These are phyloP conservation scores for Diplodia sapinea DNA, from an alignment of 2,329 filamentous ascomycete species.

Conservation along the genomic window DNA sequence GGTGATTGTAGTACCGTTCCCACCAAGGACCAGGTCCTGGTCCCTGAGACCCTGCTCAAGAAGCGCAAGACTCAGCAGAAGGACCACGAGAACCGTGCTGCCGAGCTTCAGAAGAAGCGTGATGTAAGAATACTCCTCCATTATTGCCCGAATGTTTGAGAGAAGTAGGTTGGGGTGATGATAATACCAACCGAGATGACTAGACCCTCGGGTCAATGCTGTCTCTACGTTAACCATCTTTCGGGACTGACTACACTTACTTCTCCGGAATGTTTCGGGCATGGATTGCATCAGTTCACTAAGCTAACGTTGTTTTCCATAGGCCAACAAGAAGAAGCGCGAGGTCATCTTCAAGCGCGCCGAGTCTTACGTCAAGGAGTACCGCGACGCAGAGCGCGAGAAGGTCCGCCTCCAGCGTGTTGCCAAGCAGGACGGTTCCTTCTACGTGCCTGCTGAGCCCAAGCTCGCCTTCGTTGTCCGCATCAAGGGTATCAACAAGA, in stretches of 20 bases:
- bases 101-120: conserved; percentile 85
- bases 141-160: neutral
- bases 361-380: conserved; percentile 99
- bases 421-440: conserved; percentile 89
- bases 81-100: conserved; percentile 86
- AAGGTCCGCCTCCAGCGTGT: conserved; percentile 91
- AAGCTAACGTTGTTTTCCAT: conserved; percentile 46
- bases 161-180: conserved; percentile 71
- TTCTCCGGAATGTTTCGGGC: conserved; percentile 41
- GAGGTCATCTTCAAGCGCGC: conserved; percentile 99
- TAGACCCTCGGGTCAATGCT: conserved; percentile 94
- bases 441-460: conserved; percentile 92
- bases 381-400: conserved; percentile 97
- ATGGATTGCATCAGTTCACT: conserved; percentile 32
- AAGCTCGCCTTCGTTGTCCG: conserved; percentile 98
- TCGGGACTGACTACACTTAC: conserved; percentile 81
- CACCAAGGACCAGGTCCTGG: conserved; percentile 92
- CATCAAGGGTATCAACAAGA: conserved; percentile 99
- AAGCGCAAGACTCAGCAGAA: conserved; percentile 99
- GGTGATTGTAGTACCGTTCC: conserved; percentile 75
- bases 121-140: conserved; percentile 66
- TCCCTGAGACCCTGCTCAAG: conserved; percentile 99
- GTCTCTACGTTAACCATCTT: conserved; percentile 99
- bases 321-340: conserved; percentile 99
- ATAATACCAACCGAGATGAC: conserved; percentile 82